Evolutionary conservation across 169 alveolate genomes (phyloP).

Genomic region (Cystoisospora suis): DNA sequence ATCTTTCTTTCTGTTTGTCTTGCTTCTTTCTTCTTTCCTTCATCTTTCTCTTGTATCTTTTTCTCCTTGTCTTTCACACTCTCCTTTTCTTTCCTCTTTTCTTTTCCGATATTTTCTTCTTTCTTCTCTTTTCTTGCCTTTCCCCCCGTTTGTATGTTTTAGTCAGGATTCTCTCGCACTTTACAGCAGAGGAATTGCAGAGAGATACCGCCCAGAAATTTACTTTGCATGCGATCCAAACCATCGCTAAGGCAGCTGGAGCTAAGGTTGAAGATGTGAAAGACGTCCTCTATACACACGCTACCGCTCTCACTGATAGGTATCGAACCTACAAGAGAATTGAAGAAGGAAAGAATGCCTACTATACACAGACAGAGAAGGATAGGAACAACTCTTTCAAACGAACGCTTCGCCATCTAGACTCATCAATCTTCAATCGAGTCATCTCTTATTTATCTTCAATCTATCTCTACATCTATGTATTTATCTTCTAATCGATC

Average conservation of each 20-base stretch:
- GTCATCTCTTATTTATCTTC: no score
- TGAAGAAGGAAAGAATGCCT: no score
- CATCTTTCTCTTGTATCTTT: no score
- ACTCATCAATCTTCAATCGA: background rate
- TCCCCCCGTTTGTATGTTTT: background rate
- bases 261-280: background rate
- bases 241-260: background rate
- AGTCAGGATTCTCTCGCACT: conserved; percentile 11
- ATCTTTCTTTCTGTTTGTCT: no score
- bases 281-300: conserved; percentile 9
- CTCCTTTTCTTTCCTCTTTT: no score
- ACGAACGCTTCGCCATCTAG: background rate
- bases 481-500: background rate
- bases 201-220: background rate
- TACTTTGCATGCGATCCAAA: background rate
- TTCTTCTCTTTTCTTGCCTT: no score
- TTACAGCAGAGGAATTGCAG: background rate
- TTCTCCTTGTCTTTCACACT: no score
- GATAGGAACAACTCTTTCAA: background rate
- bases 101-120: no score
- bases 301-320: conserved; percentile 31
- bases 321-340: no score
- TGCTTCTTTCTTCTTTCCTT: no score
- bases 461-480: no score
- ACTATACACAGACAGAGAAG: background rate